Evolutionary conservation across 2,329 filamentous ascomycete genomes (phyloP), one percentile per base, ranked within the genome.

Genomic region (Calonectria crousiana): DNA sequence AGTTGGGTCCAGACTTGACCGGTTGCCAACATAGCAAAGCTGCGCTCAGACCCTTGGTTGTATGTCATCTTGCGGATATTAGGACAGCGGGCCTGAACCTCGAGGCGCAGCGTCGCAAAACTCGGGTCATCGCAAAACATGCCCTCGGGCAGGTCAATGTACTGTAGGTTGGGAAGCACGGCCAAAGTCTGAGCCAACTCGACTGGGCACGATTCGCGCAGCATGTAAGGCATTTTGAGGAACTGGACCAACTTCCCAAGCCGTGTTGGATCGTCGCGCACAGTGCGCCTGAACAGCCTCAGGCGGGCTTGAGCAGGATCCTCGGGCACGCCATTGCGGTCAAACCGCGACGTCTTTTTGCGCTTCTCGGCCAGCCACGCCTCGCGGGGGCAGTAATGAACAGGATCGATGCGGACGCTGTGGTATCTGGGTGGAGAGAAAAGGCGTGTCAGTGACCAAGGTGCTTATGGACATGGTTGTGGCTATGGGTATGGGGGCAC

Each of bases 221-320:
- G 93, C 96, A 98, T 98, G 84, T 98, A 98, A 9, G 96, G 95
- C 73, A 95, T 92, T 87, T 98, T 98, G 81, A 98, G 88, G 79
- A 93, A 95, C 81, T 93, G 87, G 6, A 98, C 95, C 52, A 92
- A 87, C 70, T 90, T 87, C 41, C 93, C 95, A 58, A 98, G 86
- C 32, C 89, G 87, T 11, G 89, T 91, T 28, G 92, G 90, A 75
- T 95, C 93, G 65, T 96, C 94, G 76, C 95, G 92, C 65, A 98
- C 91, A 1, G 95, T 95, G 75, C 95, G 92, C 82, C 93, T 94
- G 60, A 98, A 90, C 71, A 98, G 89, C 80, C 92, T 90, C 66
- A 98, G 89, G 38, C 96, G 93, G 76, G 91, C 90, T 76, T 93
- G 91, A 6, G 96, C 92, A 4, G 94, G 92, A 84, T 98, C 95